A percentile compares a stretch with the other conserved stretches of the same genome.
These are phyloP conservation scores for Berberis vulgaris DNA, from an alignment of 164 flowering plant genomes.

Conservation along the genomic window DNA sequence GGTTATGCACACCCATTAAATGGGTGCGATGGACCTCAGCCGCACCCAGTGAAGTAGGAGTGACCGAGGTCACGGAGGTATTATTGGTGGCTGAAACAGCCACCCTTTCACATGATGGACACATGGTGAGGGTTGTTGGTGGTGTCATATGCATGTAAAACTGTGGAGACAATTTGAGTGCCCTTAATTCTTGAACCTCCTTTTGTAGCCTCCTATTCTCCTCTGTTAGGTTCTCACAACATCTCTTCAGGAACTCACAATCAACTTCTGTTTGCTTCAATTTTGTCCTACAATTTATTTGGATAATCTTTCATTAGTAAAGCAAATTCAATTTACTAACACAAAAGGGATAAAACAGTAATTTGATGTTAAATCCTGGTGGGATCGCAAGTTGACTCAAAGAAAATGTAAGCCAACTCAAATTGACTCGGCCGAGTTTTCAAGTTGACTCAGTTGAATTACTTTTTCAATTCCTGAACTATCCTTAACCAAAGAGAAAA, in stretches of 20 bases:
- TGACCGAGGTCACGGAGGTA: slow-evolving; percentile 3
- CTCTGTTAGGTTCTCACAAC: slow-evolving; percentile 35
- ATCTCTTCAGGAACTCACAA: slow-evolving; percentile 32
- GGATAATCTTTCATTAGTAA: not conserved
- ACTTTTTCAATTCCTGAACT: too few relatives aligned
- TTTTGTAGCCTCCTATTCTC: slow-evolving; percentile 34
- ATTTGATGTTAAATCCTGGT: not conserved
- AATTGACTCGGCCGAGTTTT: not conserved
- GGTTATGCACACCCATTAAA: not conserved
- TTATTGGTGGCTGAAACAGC: slow-evolving; percentile 10
- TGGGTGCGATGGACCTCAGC: not conserved
- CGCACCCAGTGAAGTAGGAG: not conserved
- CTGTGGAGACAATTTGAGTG: slow-evolving; percentile 29
- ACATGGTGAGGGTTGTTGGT: slow-evolving; percentile 38
- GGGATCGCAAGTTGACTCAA: not conserved
- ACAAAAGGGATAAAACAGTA: slow-evolving; percentile 1
- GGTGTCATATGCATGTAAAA: slow-evolving; percentile 40
- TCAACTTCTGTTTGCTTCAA: slow-evolving; percentile 42
- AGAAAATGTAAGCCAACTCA: not conserved
- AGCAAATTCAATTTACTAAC: not conserved
- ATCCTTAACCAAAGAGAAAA: not conserved
- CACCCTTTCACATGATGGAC: slow-evolving; percentile 38
- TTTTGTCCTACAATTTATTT: slow-evolving; percentile 22
- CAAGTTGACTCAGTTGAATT: too few relatives aligned
- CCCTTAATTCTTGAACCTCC: slow-evolving; percentile 38